These are phyloP conservation scores for Taphrina pruni DNA, from an alignment of 1,139 yeast genomes.

Conservation along the genomic window DNA sequence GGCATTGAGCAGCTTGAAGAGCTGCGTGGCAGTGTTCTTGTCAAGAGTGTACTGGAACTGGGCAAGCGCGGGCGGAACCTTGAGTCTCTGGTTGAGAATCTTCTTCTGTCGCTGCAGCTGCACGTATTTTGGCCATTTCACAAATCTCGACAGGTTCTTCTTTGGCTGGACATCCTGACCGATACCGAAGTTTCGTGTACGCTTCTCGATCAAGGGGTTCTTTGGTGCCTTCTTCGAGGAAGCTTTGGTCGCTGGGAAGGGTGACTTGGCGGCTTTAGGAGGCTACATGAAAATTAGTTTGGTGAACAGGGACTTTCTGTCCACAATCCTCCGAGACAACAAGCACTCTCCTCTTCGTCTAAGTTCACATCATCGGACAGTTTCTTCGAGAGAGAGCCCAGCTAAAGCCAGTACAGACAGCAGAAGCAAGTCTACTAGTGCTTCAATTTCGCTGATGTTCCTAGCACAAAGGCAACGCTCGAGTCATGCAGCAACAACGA, in stretches of 20 bases:
- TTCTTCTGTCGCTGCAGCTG: constrained; percentile 98
- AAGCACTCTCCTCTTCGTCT: constrained; percentile 12
- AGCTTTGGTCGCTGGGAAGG: constrained; percentile 63
- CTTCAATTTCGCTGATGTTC: constrained; percentile 21
- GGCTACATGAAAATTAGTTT: constrained; percentile 23
- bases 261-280: constrained; percentile 56
- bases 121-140: constrained; percentile 98
- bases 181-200: constrained; percentile 93
- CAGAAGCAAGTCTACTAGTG: constrained; percentile 1
- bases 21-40: constrained; percentile 97
- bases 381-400: constrained; percentile 5
- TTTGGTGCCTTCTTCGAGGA: constrained; percentile 52
- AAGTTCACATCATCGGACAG: constrained; percentile 19
- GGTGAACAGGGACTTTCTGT: not conserved
- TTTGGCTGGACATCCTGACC: constrained; percentile 91
- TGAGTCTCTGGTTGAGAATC: constrained; percentile 89
- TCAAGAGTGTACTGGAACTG: constrained; percentile 95
- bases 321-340: constrained; percentile 14
- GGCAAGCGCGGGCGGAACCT: constrained; percentile 98
- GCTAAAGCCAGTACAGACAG: constrained; percentile 1
- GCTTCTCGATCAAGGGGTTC: constrained; percentile 83
- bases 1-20: constrained; percentile 95
- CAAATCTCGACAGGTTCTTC: constrained; percentile 94
- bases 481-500: constrained; percentile 5
- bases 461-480: not conserved